A percentile compares a stretch with the other conserved stretches of the same genome.
Evolutionary conservation across 257 asterid species (phyloP).

Genomic region (Solanum clarkiae): DNA sequence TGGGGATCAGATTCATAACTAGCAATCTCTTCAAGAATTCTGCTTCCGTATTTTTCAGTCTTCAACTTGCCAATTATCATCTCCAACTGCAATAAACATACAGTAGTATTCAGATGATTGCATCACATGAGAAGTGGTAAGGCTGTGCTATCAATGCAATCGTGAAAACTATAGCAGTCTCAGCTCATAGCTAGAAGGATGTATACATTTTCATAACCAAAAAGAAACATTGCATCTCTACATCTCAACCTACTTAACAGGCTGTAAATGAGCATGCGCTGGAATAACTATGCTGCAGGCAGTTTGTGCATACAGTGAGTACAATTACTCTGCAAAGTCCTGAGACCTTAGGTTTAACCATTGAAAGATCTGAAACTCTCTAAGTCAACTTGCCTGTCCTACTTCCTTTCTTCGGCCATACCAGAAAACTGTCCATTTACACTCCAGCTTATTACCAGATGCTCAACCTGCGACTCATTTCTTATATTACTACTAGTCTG

Average conservation of each 20-base stretch:
- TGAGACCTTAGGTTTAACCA: neutral
- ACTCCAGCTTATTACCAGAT: neutral
- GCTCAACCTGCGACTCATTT: neutral
- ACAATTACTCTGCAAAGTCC: neutral
- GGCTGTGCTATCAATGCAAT: neutral
- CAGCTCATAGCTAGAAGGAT: neutral
- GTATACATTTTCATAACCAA: neutral
- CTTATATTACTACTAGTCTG: neutral
- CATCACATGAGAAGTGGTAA: neutral
- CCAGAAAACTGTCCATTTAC: neutral
- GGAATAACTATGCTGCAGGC: neutral
- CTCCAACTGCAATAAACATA: conserved; percentile 54
- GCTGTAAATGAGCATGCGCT: neutral
- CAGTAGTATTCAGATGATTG: neutral
- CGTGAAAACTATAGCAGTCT: neutral
- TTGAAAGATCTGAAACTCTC: neutral
- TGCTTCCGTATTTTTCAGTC: conserved; percentile 56
- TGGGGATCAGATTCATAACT: conserved; percentile 19
- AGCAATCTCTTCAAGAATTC: conserved; percentile 49
- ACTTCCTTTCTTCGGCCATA: neutral
- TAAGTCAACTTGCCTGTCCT: neutral
- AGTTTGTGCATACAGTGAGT: neutral
- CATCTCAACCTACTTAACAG: neutral
- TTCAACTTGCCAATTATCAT: conserved; percentile 79
- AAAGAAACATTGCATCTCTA: neutral